Percentiles rank a stretch among this genome's conserved stretches.
phyloP scores from a whole-genome alignment of 176 grass and related monocot genomes.

The Oryza punctata region DNA sequence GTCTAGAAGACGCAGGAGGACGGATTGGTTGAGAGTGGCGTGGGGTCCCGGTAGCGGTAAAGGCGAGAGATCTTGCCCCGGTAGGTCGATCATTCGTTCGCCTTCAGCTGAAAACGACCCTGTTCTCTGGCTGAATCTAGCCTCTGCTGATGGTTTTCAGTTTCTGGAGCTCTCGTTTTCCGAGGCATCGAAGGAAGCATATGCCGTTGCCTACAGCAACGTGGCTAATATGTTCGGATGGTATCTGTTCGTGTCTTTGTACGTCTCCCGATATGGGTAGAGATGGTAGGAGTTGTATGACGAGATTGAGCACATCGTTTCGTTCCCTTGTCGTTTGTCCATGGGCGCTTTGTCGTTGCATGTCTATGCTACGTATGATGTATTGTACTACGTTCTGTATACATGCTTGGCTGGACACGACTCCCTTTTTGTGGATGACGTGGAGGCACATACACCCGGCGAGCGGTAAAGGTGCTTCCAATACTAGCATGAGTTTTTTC shows the following conservation, averaged over 20 bases:
- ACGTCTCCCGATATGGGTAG: background rate
- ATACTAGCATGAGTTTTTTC: background rate
- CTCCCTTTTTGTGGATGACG: background rate
- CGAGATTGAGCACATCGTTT: background rate
- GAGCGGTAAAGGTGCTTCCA: background rate
- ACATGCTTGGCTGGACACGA: background rate
- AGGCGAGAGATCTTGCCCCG: conserved; percentile 23
- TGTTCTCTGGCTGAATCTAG: conserved; percentile 34
- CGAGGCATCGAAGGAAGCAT: conserved; percentile 4
- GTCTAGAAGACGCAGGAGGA: conserved; percentile 1
- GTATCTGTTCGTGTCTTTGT: background rate
- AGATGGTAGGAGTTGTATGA: background rate
- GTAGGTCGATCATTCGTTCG: background rate
- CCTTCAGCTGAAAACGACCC: conserved; percentile 40
- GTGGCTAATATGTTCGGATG: background rate
- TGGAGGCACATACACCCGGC: background rate
- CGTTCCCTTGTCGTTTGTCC: background rate
- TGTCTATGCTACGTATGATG: background rate
- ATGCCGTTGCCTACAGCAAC: background rate
- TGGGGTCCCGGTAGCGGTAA: conserved; percentile 4
- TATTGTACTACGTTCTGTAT: background rate
- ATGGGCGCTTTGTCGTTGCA: background rate
- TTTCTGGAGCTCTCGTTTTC: background rate
- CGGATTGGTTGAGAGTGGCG: background rate
- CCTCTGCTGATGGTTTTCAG: background rate